A percentile compares a stretch with the other conserved stretches of the same genome.
Conservation (phyloP, 352 stramenopile genomes). For the Phytophthora sojae region DNA sequence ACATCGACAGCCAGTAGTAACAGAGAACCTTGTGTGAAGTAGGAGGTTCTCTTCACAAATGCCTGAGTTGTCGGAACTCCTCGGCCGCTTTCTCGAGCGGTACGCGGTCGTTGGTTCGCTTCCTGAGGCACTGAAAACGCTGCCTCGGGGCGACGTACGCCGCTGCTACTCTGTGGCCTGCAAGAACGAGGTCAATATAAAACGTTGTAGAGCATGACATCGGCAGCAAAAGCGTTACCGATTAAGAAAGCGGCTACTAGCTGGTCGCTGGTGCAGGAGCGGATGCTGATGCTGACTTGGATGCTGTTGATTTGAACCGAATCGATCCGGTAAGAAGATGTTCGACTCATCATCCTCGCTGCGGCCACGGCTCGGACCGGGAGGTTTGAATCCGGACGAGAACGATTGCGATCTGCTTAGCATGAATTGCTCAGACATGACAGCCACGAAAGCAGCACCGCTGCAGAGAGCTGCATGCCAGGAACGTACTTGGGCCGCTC, state of each 20-base stretch:
- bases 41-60: constrained; percentile 20
- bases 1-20: neutral
- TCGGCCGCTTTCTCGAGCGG: constrained; percentile 51
- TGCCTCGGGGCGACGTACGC: constrained; percentile 43
- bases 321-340: constrained; percentile 1
- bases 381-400: constrained; percentile 36
- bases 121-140: neutral
- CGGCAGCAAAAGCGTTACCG: constrained; percentile 5
- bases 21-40: constrained; percentile 28
- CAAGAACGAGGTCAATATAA: neutral
- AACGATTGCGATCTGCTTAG: constrained; percentile 38
- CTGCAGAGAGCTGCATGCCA: neutral
- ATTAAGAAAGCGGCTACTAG: constrained; percentile 30
- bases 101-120: constrained; percentile 57
- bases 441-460: neutral
- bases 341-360: constrained; percentile 9
- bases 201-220: neutral
- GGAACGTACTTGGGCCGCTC: constrained; percentile 40
- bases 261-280: constrained; percentile 26
- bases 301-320: constrained; percentile 12
- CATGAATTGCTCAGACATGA: neutral
- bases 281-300: constrained; percentile 11
- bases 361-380: neutral
- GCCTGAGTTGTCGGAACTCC: constrained; percentile 11
- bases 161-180: constrained; percentile 38